phyloP scores from a whole-genome alignment of 169 alveolate genomes.

The Hammondia hammondi region DNA sequence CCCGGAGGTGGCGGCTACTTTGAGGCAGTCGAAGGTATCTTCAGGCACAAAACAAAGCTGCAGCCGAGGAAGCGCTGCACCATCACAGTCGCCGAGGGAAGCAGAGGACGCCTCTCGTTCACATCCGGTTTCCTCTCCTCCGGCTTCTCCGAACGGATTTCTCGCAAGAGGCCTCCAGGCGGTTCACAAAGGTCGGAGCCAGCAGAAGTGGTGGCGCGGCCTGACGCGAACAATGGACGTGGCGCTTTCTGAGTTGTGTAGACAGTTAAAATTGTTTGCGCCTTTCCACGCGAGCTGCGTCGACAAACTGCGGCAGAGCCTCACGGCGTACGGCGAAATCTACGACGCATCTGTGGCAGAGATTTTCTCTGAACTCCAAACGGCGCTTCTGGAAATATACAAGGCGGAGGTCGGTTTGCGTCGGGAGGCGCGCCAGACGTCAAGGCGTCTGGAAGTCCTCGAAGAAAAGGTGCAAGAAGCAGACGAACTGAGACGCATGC shows the following conservation, averaged over 20 bases:
- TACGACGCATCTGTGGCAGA: neutral
- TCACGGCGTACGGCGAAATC: neutral
- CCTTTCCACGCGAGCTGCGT: slow-evolving; percentile 36
- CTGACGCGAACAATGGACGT: neutral
- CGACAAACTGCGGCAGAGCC: neutral
- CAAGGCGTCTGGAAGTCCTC: neutral
- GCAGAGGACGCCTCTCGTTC: no score
- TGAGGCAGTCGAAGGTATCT: no score
- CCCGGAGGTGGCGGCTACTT: no score
- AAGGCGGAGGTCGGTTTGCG: neutral
- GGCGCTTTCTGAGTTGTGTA: neutral
- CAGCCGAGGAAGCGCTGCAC: no score
- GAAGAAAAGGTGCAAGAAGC: neutral
- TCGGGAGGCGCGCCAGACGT: neutral
- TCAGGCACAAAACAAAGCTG: no score
- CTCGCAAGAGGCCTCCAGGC: slow-evolving; percentile 28
- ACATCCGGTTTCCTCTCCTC: no score
- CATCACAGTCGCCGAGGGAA: no score
- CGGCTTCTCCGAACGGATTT: neutral
- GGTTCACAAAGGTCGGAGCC: neutral
- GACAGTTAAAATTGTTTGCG: slow-evolving; percentile 13
- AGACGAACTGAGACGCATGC: slow-evolving; percentile 17
- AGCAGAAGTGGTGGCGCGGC: slow-evolving; percentile 16
- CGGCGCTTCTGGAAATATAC: neutral
- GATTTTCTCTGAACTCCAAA: neutral